A percentile compares a stretch with the other conserved stretches of the same genome.
Evolutionary conservation across 1,284 basidiomycete genomes (phyloP).

Genomic region (Puccinia polysora): DNA sequence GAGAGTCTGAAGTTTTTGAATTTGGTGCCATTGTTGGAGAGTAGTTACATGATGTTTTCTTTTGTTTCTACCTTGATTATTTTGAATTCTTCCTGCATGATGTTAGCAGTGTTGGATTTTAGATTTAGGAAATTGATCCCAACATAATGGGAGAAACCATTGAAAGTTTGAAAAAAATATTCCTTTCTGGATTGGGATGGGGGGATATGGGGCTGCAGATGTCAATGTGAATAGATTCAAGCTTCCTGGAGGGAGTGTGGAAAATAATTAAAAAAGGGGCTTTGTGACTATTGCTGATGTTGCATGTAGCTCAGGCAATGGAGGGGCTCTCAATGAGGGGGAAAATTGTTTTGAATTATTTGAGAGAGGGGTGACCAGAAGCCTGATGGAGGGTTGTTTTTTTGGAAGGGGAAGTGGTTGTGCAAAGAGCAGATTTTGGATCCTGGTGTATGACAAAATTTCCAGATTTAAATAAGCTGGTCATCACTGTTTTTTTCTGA

Average conservation of each 20-base stretch:
- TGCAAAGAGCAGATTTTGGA: not conserved
- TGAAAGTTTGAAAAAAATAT: not conserved
- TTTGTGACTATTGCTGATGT: not conserved
- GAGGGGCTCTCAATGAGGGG: not conserved
- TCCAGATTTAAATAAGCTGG: not conserved
- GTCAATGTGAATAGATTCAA: not conserved
- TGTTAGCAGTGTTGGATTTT: not conserved
- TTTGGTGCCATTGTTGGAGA: constrained; percentile 54
- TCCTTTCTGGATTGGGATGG: not conserved
- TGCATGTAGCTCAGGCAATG: not conserved
- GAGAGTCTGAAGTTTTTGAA: constrained; percentile 48
- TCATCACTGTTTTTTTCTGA: not conserved
- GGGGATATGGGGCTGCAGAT: not conserved
- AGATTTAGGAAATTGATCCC: not conserved
- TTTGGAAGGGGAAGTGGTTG: not conserved
- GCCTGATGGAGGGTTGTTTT: not conserved
- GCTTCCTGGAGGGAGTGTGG: not conserved
- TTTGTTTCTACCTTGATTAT: constrained; percentile 47
- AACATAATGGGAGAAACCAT: not conserved
- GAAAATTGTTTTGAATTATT: not conserved
- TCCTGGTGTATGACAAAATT: not conserved
- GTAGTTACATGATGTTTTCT: constrained; percentile 50
- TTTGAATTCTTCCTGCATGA: not conserved
- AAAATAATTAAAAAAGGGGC: not conserved
- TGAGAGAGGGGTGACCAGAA: not conserved